Evolutionary conservation across 2,329 filamentous ascomycete genomes (phyloP).

Genomic region (Colletotrichum agaves): DNA sequence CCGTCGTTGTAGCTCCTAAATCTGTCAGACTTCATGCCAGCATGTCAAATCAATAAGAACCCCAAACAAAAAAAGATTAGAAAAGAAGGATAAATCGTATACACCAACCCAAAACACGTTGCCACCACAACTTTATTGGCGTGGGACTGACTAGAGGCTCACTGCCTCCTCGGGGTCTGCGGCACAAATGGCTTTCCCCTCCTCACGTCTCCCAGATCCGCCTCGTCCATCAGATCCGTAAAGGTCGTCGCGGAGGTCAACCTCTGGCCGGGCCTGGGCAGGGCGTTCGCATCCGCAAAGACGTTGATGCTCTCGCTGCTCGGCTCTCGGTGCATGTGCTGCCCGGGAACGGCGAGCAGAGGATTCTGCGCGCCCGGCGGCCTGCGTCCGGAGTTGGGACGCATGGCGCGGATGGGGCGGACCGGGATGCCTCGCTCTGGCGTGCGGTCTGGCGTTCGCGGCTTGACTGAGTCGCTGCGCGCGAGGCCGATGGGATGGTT

Average conservation of each 20-base stretch:
- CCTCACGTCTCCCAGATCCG: slow-evolving; percentile 54
- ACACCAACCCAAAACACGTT: too few relatives aligned
- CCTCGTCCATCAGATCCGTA: slow-evolving; percentile 63
- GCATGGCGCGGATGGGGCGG: slow-evolving; percentile 53
- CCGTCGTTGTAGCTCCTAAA: background rate
- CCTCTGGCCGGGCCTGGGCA: slow-evolving; percentile 41
- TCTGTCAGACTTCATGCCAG: slow-evolving; percentile 5
- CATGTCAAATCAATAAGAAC: background rate
- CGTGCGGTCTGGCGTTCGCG: slow-evolving; percentile 20
- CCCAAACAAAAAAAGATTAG: background rate
- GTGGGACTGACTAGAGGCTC: too few relatives aligned
- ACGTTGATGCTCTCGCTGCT: slow-evolving; percentile 64
- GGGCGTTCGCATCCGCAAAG: slow-evolving; percentile 60
- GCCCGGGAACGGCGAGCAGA: slow-evolving; percentile 41
- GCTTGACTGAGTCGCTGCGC: slow-evolving; percentile 28
- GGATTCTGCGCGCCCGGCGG: slow-evolving; percentile 39
- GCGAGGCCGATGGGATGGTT: slow-evolving; percentile 29
- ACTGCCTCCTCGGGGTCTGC: slow-evolving; percentile 14
- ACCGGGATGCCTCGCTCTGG: slow-evolving; percentile 33
- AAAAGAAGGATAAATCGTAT: background rate
- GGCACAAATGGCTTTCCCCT: slow-evolving; percentile 57
- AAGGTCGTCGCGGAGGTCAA: slow-evolving; percentile 57
- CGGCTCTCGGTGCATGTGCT: slow-evolving; percentile 52
- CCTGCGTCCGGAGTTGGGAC: slow-evolving; percentile 36
- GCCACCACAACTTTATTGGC: too few relatives aligned